A percentile compares a stretch with the other conserved stretches of the same genome.
Conservation (phyloP, 73 alveolate genomes). For the Paramecium tetraurelia region DNA sequence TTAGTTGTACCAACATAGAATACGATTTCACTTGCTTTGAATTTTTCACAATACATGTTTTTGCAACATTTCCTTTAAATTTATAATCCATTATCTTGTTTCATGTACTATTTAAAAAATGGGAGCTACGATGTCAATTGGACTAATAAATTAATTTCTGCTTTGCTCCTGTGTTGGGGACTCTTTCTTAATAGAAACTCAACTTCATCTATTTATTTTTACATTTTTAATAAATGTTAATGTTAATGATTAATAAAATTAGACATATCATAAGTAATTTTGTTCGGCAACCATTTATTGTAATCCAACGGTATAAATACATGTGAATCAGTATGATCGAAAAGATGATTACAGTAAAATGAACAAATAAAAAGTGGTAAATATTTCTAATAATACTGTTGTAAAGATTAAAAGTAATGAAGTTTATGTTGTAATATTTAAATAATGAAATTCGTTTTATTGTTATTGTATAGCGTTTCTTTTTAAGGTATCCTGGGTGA, state of each 20-base stretch:
- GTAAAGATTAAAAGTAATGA: background rate
- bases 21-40: background rate
- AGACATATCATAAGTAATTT: background rate
- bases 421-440: background rate
- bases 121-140: background rate
- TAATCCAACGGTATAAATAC: background rate
- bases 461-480: background rate
- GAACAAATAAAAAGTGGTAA: background rate
- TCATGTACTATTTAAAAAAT: background rate
- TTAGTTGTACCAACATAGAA: background rate
- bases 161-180: background rate
- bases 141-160: background rate
- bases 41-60: background rate
- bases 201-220: background rate
- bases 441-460: background rate
- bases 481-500: background rate
- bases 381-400: no score
- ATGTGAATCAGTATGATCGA: background rate
- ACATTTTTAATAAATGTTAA: background rate
- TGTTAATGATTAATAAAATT: background rate
- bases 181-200: background rate
- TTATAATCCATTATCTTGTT: background rate
- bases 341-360: background rate
- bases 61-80: background rate
- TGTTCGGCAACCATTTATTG: background rate